Evolutionary conservation across 2,329 filamentous ascomycete genomes (phyloP).

Genomic region (Botryotinia globosa): DNA sequence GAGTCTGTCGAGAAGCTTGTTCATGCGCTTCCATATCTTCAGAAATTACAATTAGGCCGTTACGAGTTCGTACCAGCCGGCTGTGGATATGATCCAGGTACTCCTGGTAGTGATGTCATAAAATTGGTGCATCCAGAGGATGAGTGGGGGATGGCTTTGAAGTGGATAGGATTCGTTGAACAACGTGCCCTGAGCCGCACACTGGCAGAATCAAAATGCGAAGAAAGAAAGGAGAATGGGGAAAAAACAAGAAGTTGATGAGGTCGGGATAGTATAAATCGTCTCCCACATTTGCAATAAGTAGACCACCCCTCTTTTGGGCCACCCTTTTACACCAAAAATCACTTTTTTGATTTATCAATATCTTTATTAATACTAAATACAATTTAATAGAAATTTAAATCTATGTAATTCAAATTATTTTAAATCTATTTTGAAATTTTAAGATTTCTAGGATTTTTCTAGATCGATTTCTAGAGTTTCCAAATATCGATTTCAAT

Average conservation of each 20-base stretch:
- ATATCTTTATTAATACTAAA: no score
- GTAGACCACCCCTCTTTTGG: no score
- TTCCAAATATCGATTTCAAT: no score
- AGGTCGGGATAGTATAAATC: neutral
- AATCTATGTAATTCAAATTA: no score
- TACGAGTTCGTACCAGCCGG: neutral
- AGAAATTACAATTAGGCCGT: neutral
- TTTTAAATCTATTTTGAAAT: no score
- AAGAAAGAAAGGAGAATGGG: neutral
- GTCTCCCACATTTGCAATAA: fast-evolving
- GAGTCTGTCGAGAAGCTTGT: neutral
- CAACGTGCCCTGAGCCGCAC: neutral
- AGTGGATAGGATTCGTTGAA: neutral
- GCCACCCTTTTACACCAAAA: no score
- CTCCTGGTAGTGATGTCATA: neutral
- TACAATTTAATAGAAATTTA: no score
- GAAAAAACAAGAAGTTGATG: neutral
- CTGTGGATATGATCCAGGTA: neutral
- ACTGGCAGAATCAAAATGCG: neutral
- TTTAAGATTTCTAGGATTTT: no score
- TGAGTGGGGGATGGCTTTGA: neutral
- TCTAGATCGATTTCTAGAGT: no score
- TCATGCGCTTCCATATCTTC: neutral
- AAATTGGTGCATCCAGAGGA: neutral
- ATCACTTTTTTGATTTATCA: no score